Evolutionary conservation across 148 eudicot species (phyloP).

Genomic region (Amaranthus palmeri): DNA sequence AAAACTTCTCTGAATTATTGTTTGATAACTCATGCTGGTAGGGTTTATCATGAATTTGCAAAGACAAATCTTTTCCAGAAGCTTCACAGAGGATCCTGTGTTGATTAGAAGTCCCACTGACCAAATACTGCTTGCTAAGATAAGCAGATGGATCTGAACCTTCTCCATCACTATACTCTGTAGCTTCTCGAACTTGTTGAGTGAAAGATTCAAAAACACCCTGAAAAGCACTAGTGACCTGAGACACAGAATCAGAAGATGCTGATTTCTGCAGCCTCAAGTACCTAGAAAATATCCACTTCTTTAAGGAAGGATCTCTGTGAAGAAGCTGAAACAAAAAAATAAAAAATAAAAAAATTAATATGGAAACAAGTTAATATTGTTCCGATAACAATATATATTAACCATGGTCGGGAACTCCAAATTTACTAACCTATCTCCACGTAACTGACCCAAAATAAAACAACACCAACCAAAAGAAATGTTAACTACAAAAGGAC

Average conservation of each 20-base stretch:
- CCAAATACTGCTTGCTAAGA: slow-evolving; percentile 36
- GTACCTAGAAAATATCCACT: slow-evolving; percentile 63
- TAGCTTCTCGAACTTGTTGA: slow-evolving; percentile 37
- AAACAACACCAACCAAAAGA: neutral
- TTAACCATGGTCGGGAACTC: neutral
- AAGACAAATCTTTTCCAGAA: slow-evolving; percentile 37
- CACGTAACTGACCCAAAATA: too few relatives aligned
- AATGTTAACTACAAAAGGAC: neutral
- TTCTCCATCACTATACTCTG: slow-evolving; percentile 42
- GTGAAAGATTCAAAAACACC: slow-evolving; percentile 54
- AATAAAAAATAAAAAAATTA: neutral
- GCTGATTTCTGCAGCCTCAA: slow-evolving; percentile 52
- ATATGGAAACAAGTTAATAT: neutral
- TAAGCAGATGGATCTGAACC: slow-evolving; percentile 42
- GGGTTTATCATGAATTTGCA: slow-evolving; percentile 32
- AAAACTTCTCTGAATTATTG: slow-evolving; percentile 37
- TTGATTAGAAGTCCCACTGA: slow-evolving; percentile 32
- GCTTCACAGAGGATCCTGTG: slow-evolving; percentile 36
- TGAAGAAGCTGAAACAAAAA: slow-evolving; percentile 47
- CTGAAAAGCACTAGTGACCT: slow-evolving; percentile 48
- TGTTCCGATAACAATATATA: neutral
- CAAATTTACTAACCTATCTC: too few relatives aligned
- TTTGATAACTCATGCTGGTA: slow-evolving; percentile 30
- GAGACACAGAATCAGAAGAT: slow-evolving; percentile 52
- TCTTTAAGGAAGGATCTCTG: slow-evolving; percentile 57